Evolutionary conservation across 176 grass and related monocot species (phyloP), one percentile per base, ranked within the genome.

Genomic region (Oryza glaberrima): DNA sequence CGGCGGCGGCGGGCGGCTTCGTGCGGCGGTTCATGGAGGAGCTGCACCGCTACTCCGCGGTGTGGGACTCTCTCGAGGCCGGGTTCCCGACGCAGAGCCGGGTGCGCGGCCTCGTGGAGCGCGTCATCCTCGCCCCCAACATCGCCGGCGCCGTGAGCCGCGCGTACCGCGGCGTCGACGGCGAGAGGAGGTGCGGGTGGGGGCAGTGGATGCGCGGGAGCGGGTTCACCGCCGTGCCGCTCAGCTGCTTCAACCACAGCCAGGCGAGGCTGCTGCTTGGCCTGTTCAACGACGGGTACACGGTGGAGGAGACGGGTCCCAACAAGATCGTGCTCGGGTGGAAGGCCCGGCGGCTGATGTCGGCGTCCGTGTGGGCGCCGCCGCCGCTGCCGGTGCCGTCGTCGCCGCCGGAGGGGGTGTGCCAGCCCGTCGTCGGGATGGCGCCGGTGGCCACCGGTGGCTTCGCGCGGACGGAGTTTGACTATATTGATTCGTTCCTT

Each of bases 161-260:
- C 22, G 92, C 92, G 19, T 94, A 91, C 81, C 61, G 76, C 0
- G 83, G 86, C 4, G 43, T 38, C 13, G 65, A 72, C 47, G 82
- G 58, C 19, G 80, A 78, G 7, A 75, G n/a, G 19, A 81, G 72
- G 4, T 72, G 68, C 23, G 83, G 86, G 73, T 94, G 89, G 92
- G 86, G 84, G 11, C 77, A 87, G 72, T 94, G 92, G 92, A 91
- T 94, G 92, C 70, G 70, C 69, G 84, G 72, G 30, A 87, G 46
- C 72, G 89, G 89, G 20, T 94, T 87, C 67, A 51, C 65, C 22
- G 38, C 72, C 67, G 84, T 91, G n/a, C 76, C 69, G 1, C 90
- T 94, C 40, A 94, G 92, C 68, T 91, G 89, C 83, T 94, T 94
- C 84, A 94, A 94, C 82, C 92, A 91, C 84, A 84, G 86, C 86